phyloP scores from a whole-genome alignment of 2,329 filamentous ascomycete species.

The Coniella vitis region DNA sequence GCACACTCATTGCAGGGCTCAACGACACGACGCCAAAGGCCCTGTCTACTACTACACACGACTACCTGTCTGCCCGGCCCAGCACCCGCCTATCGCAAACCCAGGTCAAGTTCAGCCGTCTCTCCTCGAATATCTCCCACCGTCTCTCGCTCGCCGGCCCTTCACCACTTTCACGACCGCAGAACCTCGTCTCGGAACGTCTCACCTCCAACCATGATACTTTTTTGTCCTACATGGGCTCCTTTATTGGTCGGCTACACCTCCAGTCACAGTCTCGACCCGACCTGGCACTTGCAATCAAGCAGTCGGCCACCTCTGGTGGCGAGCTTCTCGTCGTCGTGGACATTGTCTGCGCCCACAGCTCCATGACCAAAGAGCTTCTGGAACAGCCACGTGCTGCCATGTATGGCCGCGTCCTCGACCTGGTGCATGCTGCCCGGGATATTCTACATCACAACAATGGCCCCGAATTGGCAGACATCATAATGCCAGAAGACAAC shows the following conservation, averaged over 20 bases:
- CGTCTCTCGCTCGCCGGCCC: conserved; percentile 70
- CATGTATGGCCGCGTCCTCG: conserved; percentile 74
- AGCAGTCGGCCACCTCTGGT: conserved; percentile 76
- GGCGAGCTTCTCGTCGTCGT: conserved; percentile 72
- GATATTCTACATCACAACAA: conserved; percentile 63
- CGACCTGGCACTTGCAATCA: conserved; percentile 74
- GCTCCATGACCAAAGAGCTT: conserved; percentile 57
- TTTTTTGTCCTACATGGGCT: conserved; percentile 84
- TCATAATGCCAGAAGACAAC: conserved; percentile 76
- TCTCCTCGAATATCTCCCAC: conserved; percentile 57
- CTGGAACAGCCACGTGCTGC: conserved; percentile 63
- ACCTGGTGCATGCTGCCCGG: conserved; percentile 73
- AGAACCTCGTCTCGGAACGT: conserved; percentile 75
- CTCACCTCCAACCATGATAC: conserved; percentile 76
- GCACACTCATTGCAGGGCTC: conserved; percentile 7
- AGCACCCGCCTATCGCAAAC: conserved; percentile 29
- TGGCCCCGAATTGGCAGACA: conserved; percentile 64
- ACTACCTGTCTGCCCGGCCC: conserved; percentile 40
- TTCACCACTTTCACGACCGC: conserved; percentile 53
- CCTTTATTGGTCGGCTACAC: conserved; percentile 84
- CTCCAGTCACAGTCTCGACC: conserved; percentile 85
- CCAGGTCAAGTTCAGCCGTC: conserved; percentile 33
- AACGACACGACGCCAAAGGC: conserved; percentile 29
- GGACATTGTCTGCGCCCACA: conserved; percentile 74
- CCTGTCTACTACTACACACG: conserved; percentile 32